phyloP scores from a whole-genome alignment of 2,329 filamentous ascomycete species.

The Beauveria asiatica region DNA sequence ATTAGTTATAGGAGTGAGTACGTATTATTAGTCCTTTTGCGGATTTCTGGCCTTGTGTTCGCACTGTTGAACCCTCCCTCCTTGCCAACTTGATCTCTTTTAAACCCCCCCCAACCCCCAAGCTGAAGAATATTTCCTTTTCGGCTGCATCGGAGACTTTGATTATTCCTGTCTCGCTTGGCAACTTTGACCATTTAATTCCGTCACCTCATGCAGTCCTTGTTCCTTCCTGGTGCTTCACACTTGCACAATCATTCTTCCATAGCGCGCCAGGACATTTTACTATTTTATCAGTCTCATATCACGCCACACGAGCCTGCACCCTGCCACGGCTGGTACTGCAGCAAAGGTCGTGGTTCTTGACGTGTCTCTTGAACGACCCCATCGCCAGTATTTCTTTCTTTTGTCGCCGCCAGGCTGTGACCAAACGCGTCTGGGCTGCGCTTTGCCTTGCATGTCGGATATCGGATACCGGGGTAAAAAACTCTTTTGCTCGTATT shows the following conservation, averaged over 20 bases:
- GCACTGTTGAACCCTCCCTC: background rate
- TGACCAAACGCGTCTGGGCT: background rate
- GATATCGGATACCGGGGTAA: background rate
- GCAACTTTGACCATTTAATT: background rate
- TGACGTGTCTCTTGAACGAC: background rate
- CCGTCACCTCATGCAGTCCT: background rate
- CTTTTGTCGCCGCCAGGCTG: background rate
- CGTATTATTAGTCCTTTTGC: conserved; percentile 6
- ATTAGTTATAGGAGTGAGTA: background rate
- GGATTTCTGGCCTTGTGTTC: background rate
- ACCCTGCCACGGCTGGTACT: background rate
- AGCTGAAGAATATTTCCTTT: background rate
- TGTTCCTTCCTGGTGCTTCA: background rate
- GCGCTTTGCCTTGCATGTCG: background rate
- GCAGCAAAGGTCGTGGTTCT: background rate
- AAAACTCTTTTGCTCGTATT: background rate
- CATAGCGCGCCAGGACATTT: background rate
- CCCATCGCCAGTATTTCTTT: background rate
- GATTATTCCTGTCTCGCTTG: background rate
- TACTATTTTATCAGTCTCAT: background rate
- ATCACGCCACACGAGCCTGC: background rate
- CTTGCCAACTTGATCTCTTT: background rate
- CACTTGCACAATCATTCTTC: background rate
- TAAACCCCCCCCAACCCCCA: background rate
- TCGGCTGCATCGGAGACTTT: background rate